Percentiles rank a stretch among this genome's conserved stretches.
Evolutionary conservation across 768 basidiomycete genomes (phyloP).

Genomic region (Auricularia auricula-judae): DNA sequence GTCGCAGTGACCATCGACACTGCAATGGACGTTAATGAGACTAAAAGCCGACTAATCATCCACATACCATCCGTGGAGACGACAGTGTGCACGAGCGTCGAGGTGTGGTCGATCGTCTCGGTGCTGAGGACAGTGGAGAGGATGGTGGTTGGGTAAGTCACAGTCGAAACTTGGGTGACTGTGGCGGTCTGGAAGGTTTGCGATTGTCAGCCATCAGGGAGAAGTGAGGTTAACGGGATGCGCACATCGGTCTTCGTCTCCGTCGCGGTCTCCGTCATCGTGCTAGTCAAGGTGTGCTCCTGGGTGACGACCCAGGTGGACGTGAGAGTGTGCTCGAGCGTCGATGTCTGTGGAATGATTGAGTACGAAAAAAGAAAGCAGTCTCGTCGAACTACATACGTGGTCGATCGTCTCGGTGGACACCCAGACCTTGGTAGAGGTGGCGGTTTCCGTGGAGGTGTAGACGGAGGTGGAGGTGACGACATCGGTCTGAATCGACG

Average conservation of each 20-base stretch:
- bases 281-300: slow-evolving; percentile 12
- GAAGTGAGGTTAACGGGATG: slow-evolving; percentile 20
- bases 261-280: slow-evolving; percentile 30
- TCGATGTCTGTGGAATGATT: neutral
- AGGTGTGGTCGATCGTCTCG: slow-evolving; percentile 47
- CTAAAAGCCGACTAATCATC: neutral
- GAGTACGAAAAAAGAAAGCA: neutral
- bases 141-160: neutral
- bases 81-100: slow-evolving; percentile 35
- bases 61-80: slow-evolving; percentile 28
- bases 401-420: slow-evolving; percentile 18
- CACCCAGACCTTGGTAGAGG: slow-evolving; percentile 3
- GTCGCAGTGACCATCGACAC: slow-evolving; percentile 15
- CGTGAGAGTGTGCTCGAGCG: slow-evolving; percentile 3
- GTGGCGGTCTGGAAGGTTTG: neutral
- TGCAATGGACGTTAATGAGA: neutral
- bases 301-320: slow-evolving; percentile 11
- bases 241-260: slow-evolving; percentile 14
- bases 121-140: slow-evolving; percentile 42
- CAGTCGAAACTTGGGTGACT: neutral
- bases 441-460: neutral
- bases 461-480: neutral
- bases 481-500: slow-evolving; percentile 1
- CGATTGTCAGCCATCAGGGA: slow-evolving; percentile 37
- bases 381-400: slow-evolving; percentile 12